Conservation (phyloP, 2,329 filamentous ascomycete species). For the Blastomyces parvus region DNA sequence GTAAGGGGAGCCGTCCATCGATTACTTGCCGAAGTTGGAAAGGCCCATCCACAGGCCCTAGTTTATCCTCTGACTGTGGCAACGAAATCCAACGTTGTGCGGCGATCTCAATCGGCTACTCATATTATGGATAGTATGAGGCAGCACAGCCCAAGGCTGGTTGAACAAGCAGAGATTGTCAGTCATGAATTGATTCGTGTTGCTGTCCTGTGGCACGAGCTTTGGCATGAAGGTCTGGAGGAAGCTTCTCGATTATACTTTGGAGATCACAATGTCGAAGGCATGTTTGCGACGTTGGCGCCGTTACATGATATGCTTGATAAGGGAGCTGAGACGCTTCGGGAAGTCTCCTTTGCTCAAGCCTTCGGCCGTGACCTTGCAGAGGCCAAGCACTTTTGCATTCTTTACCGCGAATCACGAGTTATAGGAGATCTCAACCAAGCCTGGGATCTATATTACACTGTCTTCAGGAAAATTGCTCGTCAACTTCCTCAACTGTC, state of each 20-base stretch:
- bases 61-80: constrained; percentile 96
- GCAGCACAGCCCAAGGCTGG: constrained; percentile 81
- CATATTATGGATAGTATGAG: constrained; percentile 98
- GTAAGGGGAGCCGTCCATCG: constrained; percentile 89
- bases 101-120: constrained; percentile 75
- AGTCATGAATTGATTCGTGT: constrained; percentile 96
- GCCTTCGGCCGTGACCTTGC: constrained; percentile 92
- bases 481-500: constrained; percentile 89
- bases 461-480: constrained; percentile 91
- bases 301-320: constrained; percentile 89
- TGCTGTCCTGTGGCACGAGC: constrained; percentile 94
- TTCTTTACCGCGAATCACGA: constrained; percentile 76
- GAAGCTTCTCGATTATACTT: constrained; percentile 96
- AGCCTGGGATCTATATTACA: constrained; percentile 98
- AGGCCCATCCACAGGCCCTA: constrained; percentile 87
- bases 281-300: constrained; percentile 86
- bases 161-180: constrained; percentile 90
- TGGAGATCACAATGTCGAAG: constrained; percentile 92
- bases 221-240: constrained; percentile 96
- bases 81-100: constrained; percentile 86
- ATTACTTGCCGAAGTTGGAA: constrained; percentile 81
- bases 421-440: constrained; percentile 94
- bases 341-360: constrained; percentile 95
- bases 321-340: constrained; percentile 79
- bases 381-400: constrained; percentile 93